These are phyloP conservation scores for Nemania sp. DNA, from an alignment of 2,329 filamentous ascomycete genomes.

Conservation along the genomic window DNA sequence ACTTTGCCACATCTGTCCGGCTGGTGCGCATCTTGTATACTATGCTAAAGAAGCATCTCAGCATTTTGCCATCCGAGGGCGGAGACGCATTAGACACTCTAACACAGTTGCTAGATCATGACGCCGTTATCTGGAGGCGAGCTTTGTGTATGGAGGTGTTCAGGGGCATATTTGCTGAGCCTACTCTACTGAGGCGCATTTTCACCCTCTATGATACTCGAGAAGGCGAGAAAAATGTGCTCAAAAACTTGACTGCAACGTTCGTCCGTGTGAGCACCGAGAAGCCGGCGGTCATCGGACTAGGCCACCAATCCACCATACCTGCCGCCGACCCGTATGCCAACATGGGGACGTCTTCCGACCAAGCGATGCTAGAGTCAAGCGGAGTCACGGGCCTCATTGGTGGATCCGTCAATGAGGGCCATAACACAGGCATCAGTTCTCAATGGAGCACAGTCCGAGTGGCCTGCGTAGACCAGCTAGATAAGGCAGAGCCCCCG, in stretches of 20 bases:
- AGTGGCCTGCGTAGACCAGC: slow-evolving; percentile 87
- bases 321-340: slow-evolving; percentile 65
- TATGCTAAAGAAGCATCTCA: slow-evolving; percentile 76
- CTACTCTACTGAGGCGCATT: slow-evolving; percentile 75
- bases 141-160: slow-evolving; percentile 91
- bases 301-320: slow-evolving; percentile 85
- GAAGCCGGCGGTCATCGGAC: slow-evolving; percentile 84
- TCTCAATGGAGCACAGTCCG: slow-evolving; percentile 88
- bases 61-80: slow-evolving; percentile 75
- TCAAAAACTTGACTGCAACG: slow-evolving; percentile 81
- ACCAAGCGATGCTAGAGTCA: slow-evolving; percentile 88
- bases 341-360: slow-evolving; percentile 63
- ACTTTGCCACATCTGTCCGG: slow-evolving; percentile 81
- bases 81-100: slow-evolving; percentile 81
- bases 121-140: slow-evolving; percentile 82
- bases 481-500: slow-evolving; percentile 89
- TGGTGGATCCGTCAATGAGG: slow-evolving; percentile 69
- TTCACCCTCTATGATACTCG: slow-evolving; percentile 79
- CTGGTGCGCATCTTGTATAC: slow-evolving; percentile 83
- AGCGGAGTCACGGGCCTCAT: slow-evolving; percentile 89
- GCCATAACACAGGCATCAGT: slow-evolving; percentile 78
- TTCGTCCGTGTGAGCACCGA: slow-evolving; percentile 94
- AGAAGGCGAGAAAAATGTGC: slow-evolving; percentile 72
- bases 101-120: slow-evolving; percentile 86
- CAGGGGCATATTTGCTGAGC: slow-evolving; percentile 81